Conservation (phyloP, 805 yeast genomes). For the Barnettozyma salicaria region DNA sequence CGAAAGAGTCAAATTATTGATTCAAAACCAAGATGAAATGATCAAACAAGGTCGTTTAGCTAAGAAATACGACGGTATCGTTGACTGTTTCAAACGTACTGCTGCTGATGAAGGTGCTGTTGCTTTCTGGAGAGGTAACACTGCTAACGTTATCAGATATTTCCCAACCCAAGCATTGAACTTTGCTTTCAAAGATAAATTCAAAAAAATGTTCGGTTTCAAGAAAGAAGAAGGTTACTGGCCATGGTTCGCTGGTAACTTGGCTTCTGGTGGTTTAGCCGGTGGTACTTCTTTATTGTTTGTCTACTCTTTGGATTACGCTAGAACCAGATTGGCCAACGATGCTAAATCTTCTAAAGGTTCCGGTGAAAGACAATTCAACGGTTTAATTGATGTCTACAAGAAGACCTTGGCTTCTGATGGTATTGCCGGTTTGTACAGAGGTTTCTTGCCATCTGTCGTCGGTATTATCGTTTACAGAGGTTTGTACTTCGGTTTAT, state of each 20-base stretch:
- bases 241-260: slow-evolving; percentile 95
- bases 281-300: slow-evolving; percentile 93
- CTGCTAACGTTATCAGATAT: slow-evolving; percentile 97
- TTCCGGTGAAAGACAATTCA: slow-evolving; percentile 90
- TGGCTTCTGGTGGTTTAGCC: slow-evolving; percentile 98
- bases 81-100: slow-evolving; percentile 92
- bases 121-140: slow-evolving; percentile 99
- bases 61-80: slow-evolving; percentile 81
- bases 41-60: slow-evolving; percentile 94
- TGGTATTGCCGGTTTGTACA: slow-evolving; percentile 97
- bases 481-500: slow-evolving; percentile 98
- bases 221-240: slow-evolving; percentile 93
- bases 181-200: slow-evolving; percentile 97
- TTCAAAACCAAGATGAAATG: slow-evolving; percentile 98
- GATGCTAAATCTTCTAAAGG: slow-evolving; percentile 89
- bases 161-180: slow-evolving; percentile 99
- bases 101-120: slow-evolving; percentile 87
- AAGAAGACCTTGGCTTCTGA: slow-evolving; percentile 91
- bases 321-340: slow-evolving; percentile 98
- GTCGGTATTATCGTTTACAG: slow-evolving; percentile 97
- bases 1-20: slow-evolving; percentile 93
- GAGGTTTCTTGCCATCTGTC: slow-evolving; percentile 99
- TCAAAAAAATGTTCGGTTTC: slow-evolving; percentile 94
- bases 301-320: slow-evolving; percentile 96
- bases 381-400: slow-evolving; percentile 95